Conservation (phyloP, 192 early-diverging fungal species). For the Entomortierella beljakovae region DNA sequence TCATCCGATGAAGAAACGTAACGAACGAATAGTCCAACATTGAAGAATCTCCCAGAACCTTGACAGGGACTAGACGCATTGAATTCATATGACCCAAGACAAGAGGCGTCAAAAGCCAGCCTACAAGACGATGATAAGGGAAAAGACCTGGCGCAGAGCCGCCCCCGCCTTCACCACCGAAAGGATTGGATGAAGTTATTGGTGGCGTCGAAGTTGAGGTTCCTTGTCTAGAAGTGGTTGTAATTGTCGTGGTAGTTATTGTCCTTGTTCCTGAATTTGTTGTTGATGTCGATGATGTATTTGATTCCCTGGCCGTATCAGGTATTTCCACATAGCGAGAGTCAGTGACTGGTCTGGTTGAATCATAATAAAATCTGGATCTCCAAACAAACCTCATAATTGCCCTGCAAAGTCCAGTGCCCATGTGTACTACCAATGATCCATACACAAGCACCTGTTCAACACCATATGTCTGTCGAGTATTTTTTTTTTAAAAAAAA, state of each 20-base stretch:
- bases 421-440: slow-evolving; percentile 44
- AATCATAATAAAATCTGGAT: slow-evolving; percentile 21
- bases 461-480: slow-evolving; percentile 25
- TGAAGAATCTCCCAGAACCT: slow-evolving; percentile 33
- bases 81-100: slow-evolving; percentile 36
- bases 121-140: slow-evolving; percentile 45
- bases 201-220: too few species aligned
- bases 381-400: slow-evolving; percentile 51
- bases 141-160: slow-evolving; percentile 32
- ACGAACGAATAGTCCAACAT: slow-evolving; percentile 41
- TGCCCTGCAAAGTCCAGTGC: slow-evolving; percentile 27
- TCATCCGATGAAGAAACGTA: slow-evolving; percentile 17
- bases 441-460: slow-evolving; percentile 57
- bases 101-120: slow-evolving; percentile 48
- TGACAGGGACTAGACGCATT: slow-evolving; percentile 13
- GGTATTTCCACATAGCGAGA: neutral
- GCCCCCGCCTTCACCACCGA: neutral
- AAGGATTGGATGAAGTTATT: slow-evolving; percentile 5
- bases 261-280: slow-evolving; percentile 13
- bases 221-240: slow-evolving; percentile 25
- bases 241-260: slow-evolving; percentile 34
- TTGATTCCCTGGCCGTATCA: neutral
- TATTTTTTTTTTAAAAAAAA: neutral
- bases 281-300: slow-evolving; percentile 13
- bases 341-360: neutral